These are phyloP conservation scores for Scenedesmus sp. DNA, from an alignment of 163 green algal species.

Conservation along the genomic window DNA sequence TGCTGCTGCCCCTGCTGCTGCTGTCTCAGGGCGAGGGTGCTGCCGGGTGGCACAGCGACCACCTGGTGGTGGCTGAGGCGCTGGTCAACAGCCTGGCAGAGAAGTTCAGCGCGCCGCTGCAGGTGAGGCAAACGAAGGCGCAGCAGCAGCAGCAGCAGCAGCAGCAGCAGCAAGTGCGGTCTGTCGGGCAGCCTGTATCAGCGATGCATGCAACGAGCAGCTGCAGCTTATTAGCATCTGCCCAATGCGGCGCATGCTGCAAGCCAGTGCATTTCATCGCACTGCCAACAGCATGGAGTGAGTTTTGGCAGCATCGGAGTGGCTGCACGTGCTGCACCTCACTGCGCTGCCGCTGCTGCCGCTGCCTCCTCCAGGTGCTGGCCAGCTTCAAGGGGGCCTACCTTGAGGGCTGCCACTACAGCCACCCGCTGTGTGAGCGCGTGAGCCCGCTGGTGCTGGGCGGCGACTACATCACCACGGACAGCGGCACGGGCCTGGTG, in stretches of 20 bases:
- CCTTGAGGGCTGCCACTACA: slow-evolving; percentile 90
- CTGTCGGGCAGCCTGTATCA: no score
- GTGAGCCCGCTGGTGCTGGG: slow-evolving; percentile 86
- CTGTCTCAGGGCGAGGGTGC: slow-evolving; percentile 58
- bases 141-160: background rate
- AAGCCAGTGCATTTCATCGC: no score
- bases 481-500: slow-evolving; percentile 88
- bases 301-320: background rate
- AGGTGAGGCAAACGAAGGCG: slow-evolving; percentile 46
- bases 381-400: slow-evolving; percentile 65
- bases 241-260: no score
- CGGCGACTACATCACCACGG: slow-evolving; percentile 99
- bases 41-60: slow-evolving; percentile 52
- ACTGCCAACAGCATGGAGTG: no score
- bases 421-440: slow-evolving; percentile 87
- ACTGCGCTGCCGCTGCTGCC: slow-evolving; percentile 7
- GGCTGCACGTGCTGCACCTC: background rate
- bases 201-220: no score
- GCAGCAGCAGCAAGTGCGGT: background rate
- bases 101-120: slow-evolving; percentile 81
- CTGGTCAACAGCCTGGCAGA: slow-evolving; percentile 74
- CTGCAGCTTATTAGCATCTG: no score
- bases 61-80: slow-evolving; percentile 66
- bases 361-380: slow-evolving; percentile 39
- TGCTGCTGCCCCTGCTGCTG: background rate